Conservation (phyloP, 106 monocot genomes). For the Acorus calamus region DNA sequence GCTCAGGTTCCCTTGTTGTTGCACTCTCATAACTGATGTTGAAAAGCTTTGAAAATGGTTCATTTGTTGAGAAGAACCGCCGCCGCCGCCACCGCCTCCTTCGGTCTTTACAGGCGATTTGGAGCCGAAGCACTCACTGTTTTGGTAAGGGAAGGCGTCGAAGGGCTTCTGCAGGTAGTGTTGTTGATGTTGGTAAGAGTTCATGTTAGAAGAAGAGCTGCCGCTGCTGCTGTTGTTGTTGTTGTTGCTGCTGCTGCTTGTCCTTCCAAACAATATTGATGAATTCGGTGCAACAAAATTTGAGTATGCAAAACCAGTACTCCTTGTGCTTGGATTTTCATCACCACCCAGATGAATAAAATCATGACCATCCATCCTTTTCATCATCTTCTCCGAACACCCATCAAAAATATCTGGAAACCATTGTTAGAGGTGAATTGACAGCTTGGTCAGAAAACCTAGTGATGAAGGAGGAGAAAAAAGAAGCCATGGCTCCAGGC, state of each 20-base stretch:
- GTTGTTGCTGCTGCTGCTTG: no score
- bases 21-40: constrained; percentile 6
- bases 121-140: no score
- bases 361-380: constrained; percentile 2
- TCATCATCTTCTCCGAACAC: not conserved
- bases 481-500: constrained; percentile 32
- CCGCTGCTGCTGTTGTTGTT: not conserved
- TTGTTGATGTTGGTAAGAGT: constrained; percentile 11
- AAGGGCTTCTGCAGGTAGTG: constrained; percentile 6
- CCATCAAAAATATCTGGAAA: not conserved
- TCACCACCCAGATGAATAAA: constrained; percentile 19
- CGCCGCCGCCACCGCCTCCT: not conserved
- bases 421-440: not conserved
- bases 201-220: not conserved
- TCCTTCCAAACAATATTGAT: constrained; percentile 14
- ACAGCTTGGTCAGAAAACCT: constrained; percentile 11
- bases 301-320: constrained; percentile 19
- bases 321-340: not conserved
- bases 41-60: not conserved
- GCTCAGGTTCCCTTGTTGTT: constrained; percentile 4
- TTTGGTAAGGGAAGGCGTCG: not conserved
- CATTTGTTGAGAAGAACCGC: constrained; percentile 10
- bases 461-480: constrained; percentile 4
- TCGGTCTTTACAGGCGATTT: constrained; percentile 9
- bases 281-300: constrained; percentile 3